Evolutionary conservation across 352 stramenopile genomes (phyloP).

Genomic region (Phytophthora pinifolia): DNA sequence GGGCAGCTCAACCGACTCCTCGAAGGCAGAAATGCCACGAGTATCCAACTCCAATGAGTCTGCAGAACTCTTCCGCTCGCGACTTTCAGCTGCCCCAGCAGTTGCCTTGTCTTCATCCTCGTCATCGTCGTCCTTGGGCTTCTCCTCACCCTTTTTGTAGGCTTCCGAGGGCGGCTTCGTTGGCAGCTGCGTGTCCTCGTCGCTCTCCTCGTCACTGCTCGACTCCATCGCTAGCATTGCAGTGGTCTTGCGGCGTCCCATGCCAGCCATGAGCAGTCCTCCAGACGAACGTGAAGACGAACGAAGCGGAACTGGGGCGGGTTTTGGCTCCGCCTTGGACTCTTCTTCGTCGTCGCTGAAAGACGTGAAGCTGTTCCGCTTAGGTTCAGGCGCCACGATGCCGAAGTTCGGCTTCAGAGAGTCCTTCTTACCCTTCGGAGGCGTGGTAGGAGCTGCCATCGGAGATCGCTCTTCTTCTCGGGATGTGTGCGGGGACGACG

Average conservation of each 20-base stretch:
- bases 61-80: slow-evolving; percentile 64
- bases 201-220: slow-evolving; percentile 72
- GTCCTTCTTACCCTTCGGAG: slow-evolving; percentile 36
- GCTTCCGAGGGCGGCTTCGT: slow-evolving; percentile 50
- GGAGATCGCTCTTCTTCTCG: slow-evolving; percentile 16
- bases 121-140: slow-evolving; percentile 28
- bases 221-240: slow-evolving; percentile 74
- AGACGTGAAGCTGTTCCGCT: slow-evolving; percentile 81
- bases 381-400: slow-evolving; percentile 62
- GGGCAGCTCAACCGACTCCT: slow-evolving; percentile 48
- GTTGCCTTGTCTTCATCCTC: slow-evolving; percentile 28
- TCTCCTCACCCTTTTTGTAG: slow-evolving; percentile 35
- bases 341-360: slow-evolving; percentile 88
- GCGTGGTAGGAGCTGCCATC: slow-evolving; percentile 23
- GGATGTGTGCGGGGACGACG: slow-evolving; percentile 13
- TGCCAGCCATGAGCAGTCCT: slow-evolving; percentile 59
- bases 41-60: slow-evolving; percentile 84
- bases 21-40: slow-evolving; percentile 70
- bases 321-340: slow-evolving; percentile 67
- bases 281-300: slow-evolving; percentile 36
- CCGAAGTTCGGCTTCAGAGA: slow-evolving; percentile 67
- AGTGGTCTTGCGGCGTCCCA: slow-evolving; percentile 68
- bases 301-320: slow-evolving; percentile 42
- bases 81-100: slow-evolving; percentile 31
- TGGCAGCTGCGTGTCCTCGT: slow-evolving; percentile 52